Evolutionary conservation across 805 yeast genomes (phyloP).

Genomic region (Saturnispora diversa): DNA sequence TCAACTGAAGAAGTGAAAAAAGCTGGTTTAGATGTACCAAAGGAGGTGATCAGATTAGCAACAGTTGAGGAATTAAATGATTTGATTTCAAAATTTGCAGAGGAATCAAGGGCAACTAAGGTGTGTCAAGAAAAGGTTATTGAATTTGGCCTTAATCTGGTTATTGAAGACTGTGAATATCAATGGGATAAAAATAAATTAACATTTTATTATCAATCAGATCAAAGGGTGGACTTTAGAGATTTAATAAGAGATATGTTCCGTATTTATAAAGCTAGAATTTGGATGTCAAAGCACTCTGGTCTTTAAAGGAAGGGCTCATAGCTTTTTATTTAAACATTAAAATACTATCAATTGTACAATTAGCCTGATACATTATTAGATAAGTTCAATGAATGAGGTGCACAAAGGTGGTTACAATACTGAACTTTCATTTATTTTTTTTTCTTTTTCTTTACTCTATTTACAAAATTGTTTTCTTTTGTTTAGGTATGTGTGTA

Average conservation of each 20-base stretch:
- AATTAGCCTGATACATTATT: too few species aligned
- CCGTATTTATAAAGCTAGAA: slow-evolving; percentile 68
- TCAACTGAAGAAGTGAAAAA: slow-evolving; percentile 16
- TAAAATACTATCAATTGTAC: too few species aligned
- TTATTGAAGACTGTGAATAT: slow-evolving; percentile 69
- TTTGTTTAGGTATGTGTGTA: too few species aligned
- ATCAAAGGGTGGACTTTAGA: slow-evolving; percentile 65
- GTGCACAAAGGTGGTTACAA: too few species aligned
- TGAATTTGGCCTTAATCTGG: slow-evolving; percentile 45
- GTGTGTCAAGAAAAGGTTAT: slow-evolving; percentile 53
- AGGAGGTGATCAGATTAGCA: slow-evolving; percentile 58
- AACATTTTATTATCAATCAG: slow-evolving; percentile 61
- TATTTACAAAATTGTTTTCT: too few species aligned
- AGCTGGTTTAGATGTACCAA: slow-evolving; percentile 57
- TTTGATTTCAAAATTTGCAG: slow-evolving; percentile 49
- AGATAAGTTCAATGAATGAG: not conserved
- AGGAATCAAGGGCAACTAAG: slow-evolving; percentile 61
- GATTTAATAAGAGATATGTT: slow-evolving; percentile 70
- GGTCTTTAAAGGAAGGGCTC: not conserved
- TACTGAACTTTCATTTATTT: too few species aligned
- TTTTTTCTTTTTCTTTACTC: too few species aligned
- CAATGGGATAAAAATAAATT: slow-evolving; percentile 80
- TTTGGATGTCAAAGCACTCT: slow-evolving; percentile 64
- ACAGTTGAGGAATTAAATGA: slow-evolving; percentile 52
- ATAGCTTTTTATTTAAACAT: not conserved